A percentile compares a stretch with the other conserved stretches of the same genome.
Conservation (phyloP, 306 rosid species). For the Trifolium repens region DNA sequence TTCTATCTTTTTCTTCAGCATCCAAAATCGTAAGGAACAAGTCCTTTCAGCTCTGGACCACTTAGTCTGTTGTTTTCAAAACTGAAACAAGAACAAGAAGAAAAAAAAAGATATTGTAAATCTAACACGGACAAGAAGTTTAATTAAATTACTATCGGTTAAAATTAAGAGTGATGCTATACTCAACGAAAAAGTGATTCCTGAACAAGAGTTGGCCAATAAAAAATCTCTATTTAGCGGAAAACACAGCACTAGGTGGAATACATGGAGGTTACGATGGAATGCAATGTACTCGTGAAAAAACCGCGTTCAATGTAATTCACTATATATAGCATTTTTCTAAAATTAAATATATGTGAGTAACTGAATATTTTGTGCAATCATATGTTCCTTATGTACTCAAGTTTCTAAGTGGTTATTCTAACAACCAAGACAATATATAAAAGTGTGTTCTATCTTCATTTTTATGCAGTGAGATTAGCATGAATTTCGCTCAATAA, state of each 20-base stretch:
- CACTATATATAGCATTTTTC: too few species aligned
- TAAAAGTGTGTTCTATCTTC: too few species aligned
- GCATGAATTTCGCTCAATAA: too few species aligned
- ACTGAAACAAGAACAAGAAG: constrained; percentile 56
- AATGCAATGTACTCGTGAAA: too few species aligned
- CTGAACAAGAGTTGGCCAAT: too few species aligned
- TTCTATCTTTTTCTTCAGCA: constrained; percentile 56
- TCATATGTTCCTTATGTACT: constrained; percentile 7
- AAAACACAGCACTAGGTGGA: too few species aligned
- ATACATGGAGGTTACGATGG: too few species aligned
- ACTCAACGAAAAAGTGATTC: too few species aligned
- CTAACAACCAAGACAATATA: too few species aligned
- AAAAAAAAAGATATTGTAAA: constrained; percentile 15
- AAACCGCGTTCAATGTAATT: too few species aligned
- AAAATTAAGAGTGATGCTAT: constrained; percentile 1
- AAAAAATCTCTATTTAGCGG: too few species aligned
- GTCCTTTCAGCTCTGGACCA: constrained; percentile 92
- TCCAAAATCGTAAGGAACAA: constrained; percentile 85
- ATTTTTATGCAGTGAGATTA: too few species aligned
- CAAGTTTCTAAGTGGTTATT: background rate
- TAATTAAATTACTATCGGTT: constrained; percentile 22
- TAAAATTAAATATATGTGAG: constrained; percentile 5
- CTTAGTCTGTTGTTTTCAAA: constrained; percentile 72
- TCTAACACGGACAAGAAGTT: background rate
- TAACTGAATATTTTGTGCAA: constrained; percentile 6